Evolutionary conservation across 441 rosid genomes (phyloP), one percentile per base, ranked within the genome.

Genomic region (Pelargonium australe): DNA sequence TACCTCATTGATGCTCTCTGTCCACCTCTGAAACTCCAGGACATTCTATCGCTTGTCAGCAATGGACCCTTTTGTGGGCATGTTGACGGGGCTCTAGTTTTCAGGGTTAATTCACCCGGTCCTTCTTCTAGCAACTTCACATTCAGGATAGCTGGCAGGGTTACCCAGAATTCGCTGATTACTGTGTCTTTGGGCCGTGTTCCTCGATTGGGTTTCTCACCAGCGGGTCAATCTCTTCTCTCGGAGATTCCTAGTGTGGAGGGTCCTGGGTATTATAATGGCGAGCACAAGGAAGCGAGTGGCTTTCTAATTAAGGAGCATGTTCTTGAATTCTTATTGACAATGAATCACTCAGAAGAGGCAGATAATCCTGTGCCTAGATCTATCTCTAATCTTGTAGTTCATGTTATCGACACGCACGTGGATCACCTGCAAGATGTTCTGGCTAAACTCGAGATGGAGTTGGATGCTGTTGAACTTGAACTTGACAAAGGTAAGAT

Each of bases 271-370:
- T 71, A 76, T 69, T 57, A 58, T 10, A 78, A 75, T 40, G 84
- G 82, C 68, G 89, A 82, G 72, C 78, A 70, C 8, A 87, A 77
- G 79, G 92, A 87, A 44, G 79, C 37, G 5, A 31, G 37, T 31
- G 37, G 83, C 68, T 80, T 81, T 75, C 93, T 94, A 60, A 88
- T 94, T 16, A 85, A 83, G 75, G 98, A 94, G 79, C 98, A 94
- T 78, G 97, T 94, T 76, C 93, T 94, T 47, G 98, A 94, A 73
- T 94, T 91, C 75, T 82, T 94, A 57, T 66, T 94, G 68, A 94
- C 90, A 0, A 94, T 91, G 98, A 94, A 91, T 72, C 98, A 94
- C 70, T 89, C 98, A 9, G 97, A 94, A 83, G 97, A 88, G 81
- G 97, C 95, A 65, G 98, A 94, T 78, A 94, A 94, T 73, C 98